Conservation (phyloP, 164 flowering plant species). For the Brasenia schreberi region DNA sequence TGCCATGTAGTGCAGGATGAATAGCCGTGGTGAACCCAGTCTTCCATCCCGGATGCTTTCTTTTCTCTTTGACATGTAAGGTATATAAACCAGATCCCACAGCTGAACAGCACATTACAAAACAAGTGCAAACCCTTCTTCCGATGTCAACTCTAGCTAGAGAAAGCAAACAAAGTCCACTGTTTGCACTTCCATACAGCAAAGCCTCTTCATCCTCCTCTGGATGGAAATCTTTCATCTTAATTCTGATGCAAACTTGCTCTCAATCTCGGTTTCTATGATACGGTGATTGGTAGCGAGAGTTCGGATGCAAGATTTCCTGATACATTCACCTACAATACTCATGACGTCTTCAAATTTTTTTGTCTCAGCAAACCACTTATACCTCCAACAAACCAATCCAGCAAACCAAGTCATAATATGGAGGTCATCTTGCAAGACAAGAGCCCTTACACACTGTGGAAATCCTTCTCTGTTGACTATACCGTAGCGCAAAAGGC, state of each 20-base stretch:
- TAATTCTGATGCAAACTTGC: constrained; percentile 40
- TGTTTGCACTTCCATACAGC: constrained; percentile 46
- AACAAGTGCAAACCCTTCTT: constrained; percentile 61
- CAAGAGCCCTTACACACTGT: constrained; percentile 31
- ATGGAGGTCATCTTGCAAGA: constrained; percentile 49
- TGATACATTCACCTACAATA: constrained; percentile 35
- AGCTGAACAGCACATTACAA: constrained; percentile 52
- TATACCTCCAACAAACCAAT: constrained; percentile 54
- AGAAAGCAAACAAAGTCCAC: constrained; percentile 72
- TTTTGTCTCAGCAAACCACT: constrained; percentile 46
- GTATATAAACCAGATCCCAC: constrained; percentile 58
- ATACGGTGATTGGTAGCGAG: constrained; percentile 69
- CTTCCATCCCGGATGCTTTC: constrained; percentile 78
- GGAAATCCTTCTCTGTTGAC: constrained; percentile 42
- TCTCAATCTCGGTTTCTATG: constrained; percentile 57
- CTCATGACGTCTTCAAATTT: constrained; percentile 50
- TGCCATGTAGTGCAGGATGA: constrained; percentile 68
- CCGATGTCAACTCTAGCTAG: constrained; percentile 47
- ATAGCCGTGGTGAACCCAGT: constrained; percentile 71
- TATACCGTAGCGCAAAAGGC: constrained; percentile 60
- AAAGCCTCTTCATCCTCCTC: constrained; percentile 37
- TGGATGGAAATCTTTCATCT: constrained; percentile 15
- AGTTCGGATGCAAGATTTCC: constrained; percentile 79
- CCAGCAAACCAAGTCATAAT: constrained; percentile 84
- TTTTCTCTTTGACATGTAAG: constrained; percentile 72